These are phyloP conservation scores for Fistulinella staudtii DNA, from an alignment of 1,284 basidiomycete species.

Conservation along the genomic window DNA sequence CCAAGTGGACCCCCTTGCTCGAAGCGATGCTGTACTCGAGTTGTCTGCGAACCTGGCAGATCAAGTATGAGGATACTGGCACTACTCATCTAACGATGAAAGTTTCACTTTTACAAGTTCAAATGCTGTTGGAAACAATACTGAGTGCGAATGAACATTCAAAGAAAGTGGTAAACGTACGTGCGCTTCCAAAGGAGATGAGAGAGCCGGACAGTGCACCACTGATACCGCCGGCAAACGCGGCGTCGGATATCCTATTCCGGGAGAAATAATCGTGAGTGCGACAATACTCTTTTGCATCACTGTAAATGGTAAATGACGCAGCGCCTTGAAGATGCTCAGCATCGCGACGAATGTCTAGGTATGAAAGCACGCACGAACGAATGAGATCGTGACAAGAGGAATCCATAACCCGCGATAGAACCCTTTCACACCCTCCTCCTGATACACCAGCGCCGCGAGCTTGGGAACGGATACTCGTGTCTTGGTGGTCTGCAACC, in stretches of 20 bases:
- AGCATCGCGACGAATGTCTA: conserved; percentile 5
- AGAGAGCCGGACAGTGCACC: conserved; percentile 81
- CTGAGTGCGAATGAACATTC: conserved; percentile 9
- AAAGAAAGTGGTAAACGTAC: conserved; percentile 47
- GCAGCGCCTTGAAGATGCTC: conserved; percentile 57
- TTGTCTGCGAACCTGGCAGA: conserved; percentile 77
- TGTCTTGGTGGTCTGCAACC: conserved; percentile 82
- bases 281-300: conserved; percentile 80
- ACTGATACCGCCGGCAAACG: conserved; percentile 70
- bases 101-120: conserved; percentile 87
- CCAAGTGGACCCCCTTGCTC: conserved; percentile 62
- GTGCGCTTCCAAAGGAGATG: conserved; percentile 81
- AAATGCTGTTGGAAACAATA: conserved; percentile 55
- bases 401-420: conserved; percentile 92
- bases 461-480: conserved; percentile 72
- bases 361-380: conserved; percentile 57
- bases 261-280: conserved; percentile 56
- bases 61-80: conserved; percentile 8
- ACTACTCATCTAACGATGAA: background rate
- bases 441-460: conserved; percentile 71
- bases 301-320: conserved; percentile 92
- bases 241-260: conserved; percentile 63
- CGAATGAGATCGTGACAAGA: conserved; percentile 93
- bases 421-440: conserved; percentile 91
- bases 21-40: conserved; percentile 91